phyloP scores from a whole-genome alignment of 202 grass and related monocot species.

The Elaeis oleifera region DNA sequence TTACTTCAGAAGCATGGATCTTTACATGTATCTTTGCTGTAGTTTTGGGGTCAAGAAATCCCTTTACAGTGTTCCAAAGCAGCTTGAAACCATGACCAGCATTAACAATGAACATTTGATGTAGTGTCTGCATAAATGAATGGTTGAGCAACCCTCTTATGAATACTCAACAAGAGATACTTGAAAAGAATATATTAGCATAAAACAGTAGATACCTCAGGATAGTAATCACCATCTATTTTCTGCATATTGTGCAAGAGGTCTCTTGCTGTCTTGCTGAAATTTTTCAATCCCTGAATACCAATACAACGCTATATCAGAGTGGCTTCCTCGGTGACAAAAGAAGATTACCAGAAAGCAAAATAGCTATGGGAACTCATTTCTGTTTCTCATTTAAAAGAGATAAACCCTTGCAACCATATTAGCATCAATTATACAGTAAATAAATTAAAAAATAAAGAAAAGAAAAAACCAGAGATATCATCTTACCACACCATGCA shows the following conservation, averaged over 20 bases:
- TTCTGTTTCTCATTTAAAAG: too few species aligned
- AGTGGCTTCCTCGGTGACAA: too few species aligned
- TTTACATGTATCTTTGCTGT: conserved; percentile 86
- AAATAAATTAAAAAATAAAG: too few species aligned
- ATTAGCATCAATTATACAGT: too few species aligned
- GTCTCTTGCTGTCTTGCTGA: conserved; percentile 20
- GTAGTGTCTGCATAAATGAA: conserved; percentile 45
- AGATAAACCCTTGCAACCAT: too few species aligned
- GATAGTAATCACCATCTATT: conserved; percentile 21
- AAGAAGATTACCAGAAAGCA: too few species aligned
- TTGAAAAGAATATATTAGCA: not conserved
- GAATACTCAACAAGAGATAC: not conserved
- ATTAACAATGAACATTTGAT: conserved; percentile 95
- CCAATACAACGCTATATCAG: not conserved
- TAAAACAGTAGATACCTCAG: conserved; percentile 10
- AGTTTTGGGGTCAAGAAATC: conserved; percentile 84
- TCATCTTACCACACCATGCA: conserved; percentile 88
- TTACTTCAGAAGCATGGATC: conserved; percentile 2
- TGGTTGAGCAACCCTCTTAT: not conserved
- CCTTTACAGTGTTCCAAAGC: conserved; percentile 82
- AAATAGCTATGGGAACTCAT: too few species aligned
- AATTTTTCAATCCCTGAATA: conserved; percentile 15
- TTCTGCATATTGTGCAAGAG: conserved; percentile 18
- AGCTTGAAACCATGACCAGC: conserved; percentile 78
- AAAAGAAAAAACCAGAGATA: not conserved